Conservation (phyloP, 2,329 filamentous ascomycete genomes). For the Pseudodiploospora longispora region DNA sequence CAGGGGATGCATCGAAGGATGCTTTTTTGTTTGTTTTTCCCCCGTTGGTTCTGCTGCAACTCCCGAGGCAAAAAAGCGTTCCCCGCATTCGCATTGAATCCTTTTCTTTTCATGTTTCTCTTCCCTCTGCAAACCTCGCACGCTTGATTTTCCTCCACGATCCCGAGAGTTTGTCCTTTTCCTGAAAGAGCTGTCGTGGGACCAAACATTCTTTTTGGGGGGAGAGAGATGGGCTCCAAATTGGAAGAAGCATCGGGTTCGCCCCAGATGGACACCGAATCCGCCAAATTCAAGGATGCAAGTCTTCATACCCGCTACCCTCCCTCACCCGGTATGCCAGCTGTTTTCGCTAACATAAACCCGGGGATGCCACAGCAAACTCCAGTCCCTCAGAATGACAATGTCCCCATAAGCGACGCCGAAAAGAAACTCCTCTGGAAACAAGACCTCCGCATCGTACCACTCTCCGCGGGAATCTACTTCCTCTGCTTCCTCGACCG, state of each 20-base stretch:
- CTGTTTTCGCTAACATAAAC: neutral
- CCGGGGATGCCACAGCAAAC: neutral
- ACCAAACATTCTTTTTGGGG: too few species aligned
- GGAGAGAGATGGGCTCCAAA: constrained; percentile 6
- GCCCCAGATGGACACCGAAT: constrained; percentile 2
- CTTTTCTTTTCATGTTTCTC: too few species aligned
- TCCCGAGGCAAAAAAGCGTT: too few species aligned
- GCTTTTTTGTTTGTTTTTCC: too few species aligned
- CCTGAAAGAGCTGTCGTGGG: too few species aligned
- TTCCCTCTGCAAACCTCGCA: too few species aligned
- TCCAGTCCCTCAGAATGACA: constrained; percentile 12
- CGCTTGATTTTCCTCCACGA: too few species aligned
- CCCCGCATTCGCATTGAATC: neutral
- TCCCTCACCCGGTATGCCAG: neutral
- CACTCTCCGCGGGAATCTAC: constrained; percentile 55
- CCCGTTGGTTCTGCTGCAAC: too few species aligned
- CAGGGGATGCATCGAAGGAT: neutral
- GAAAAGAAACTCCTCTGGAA: constrained; percentile 41
- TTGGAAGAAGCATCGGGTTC: constrained; percentile 1
- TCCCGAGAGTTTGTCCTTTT: too few species aligned
- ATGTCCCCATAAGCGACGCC: constrained; percentile 16
- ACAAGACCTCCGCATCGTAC: constrained; percentile 56
- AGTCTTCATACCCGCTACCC: neutral
- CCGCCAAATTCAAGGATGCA: constrained; percentile 5
- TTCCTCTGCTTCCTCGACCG: constrained; percentile 61